phyloP scores from a whole-genome alignment of 371 early-diverging fungal species.

The Lichtheimia ramosa region DNA sequence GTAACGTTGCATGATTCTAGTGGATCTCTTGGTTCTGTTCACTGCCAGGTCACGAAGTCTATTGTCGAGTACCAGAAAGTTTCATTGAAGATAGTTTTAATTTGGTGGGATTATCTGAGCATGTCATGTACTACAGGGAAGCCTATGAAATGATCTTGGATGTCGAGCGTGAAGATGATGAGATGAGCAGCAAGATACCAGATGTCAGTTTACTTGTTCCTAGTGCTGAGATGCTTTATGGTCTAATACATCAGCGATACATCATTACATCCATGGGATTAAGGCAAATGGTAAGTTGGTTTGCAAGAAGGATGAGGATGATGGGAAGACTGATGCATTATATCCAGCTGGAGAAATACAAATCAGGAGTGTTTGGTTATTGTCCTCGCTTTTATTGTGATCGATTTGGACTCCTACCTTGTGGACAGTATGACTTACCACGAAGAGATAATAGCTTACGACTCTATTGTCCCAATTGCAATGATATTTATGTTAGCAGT shows the following conservation, averaged over 20 bases:
- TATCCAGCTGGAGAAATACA: constrained; percentile 63
- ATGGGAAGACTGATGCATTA: neutral
- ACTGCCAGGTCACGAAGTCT: constrained; percentile 74
- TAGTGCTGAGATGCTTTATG: constrained; percentile 70
- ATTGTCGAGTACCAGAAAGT: constrained; percentile 79
- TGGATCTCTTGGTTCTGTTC: constrained; percentile 95
- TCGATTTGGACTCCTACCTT: constrained; percentile 71
- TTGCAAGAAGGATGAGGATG: too few species aligned
- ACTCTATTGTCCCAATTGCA: constrained; percentile 84
- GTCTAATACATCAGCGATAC: constrained; percentile 82
- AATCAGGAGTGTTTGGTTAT: constrained; percentile 78
- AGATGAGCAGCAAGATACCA: constrained; percentile 38
- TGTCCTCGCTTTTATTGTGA: constrained; percentile 85
- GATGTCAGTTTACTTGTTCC: constrained; percentile 44
- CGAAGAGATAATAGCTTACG: constrained; percentile 62
- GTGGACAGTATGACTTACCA: constrained; percentile 73
- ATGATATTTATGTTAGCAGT: constrained; percentile 80
- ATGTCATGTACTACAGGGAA: constrained; percentile 76
- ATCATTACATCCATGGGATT: constrained; percentile 78
- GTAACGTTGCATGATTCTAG: constrained; percentile 13
- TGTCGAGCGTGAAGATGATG: constrained; percentile 59
- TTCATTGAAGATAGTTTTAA: constrained; percentile 94
- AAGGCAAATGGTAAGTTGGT: constrained; percentile 60
- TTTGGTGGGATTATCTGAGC: constrained; percentile 79
- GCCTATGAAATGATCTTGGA: constrained; percentile 86